Evolutionary conservation across 1,284 basidiomycete genomes (phyloP).

Genomic region (Sporisorium reilianum): DNA sequence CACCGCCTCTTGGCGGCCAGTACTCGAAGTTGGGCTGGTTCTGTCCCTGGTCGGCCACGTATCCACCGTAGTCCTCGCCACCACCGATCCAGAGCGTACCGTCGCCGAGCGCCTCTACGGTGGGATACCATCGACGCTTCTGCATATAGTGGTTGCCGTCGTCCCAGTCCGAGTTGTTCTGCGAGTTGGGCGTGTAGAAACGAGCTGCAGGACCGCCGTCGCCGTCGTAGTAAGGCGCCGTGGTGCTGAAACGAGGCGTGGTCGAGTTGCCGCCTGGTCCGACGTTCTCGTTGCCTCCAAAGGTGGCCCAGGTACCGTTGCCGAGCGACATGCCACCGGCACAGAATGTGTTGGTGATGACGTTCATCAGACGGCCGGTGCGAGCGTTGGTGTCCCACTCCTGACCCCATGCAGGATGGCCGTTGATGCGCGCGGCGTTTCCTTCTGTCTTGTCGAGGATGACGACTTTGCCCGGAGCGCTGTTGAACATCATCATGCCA

Average conservation of each 20-base stretch:
- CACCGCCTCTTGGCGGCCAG: conserved; percentile 40
- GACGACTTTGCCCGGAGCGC: conserved; percentile 61
- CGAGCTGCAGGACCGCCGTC: conserved; percentile 46
- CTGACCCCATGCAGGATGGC: conserved; percentile 57
- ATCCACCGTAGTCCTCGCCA: conserved; percentile 46
- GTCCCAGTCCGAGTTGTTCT: conserved; percentile 27
- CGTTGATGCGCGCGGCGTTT: conserved; percentile 56
- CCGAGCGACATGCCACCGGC: conserved; percentile 66
- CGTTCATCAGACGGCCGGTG: conserved; percentile 56
- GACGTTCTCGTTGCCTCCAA: conserved; percentile 67
- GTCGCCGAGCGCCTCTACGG: conserved; percentile 45
- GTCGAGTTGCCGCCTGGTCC: conserved; percentile 53
- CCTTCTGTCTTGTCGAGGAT: conserved; percentile 70
- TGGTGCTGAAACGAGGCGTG: conserved; percentile 30
- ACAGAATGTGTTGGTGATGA: conserved; percentile 69
- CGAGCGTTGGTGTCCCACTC: conserved; percentile 52
- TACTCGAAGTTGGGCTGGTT: conserved; percentile 52
- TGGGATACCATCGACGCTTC: conserved; percentile 46
- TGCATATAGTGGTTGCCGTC: conserved; percentile 41
- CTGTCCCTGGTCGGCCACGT: conserved; percentile 28
- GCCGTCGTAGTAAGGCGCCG: conserved; percentile 38
- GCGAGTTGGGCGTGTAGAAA: conserved; percentile 37
- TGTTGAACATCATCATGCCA: conserved; percentile 64
- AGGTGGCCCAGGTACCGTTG: conserved; percentile 67
- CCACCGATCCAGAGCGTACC: conserved; percentile 44